These are phyloP conservation scores for Colletotrichum noveboracense DNA, from an alignment of 2,329 filamentous ascomycete genomes.

Conservation along the genomic window DNA sequence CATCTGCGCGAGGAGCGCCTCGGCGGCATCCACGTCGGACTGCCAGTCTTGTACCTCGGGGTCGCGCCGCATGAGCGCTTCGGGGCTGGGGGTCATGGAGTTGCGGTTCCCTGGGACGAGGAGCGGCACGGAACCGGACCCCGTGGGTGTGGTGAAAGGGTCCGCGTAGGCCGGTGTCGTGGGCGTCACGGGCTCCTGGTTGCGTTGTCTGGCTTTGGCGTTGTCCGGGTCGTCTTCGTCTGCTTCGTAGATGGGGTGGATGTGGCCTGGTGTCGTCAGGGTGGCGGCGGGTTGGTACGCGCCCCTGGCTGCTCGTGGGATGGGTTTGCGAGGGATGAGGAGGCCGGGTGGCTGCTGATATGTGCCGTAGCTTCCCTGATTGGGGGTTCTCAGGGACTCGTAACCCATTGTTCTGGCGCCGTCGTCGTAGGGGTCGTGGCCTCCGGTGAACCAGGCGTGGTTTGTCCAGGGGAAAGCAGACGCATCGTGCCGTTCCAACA, in stretches of 20 bases:
- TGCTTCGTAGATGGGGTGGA: constrained; percentile 65
- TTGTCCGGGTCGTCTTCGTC: constrained; percentile 55
- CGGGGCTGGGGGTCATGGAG: constrained; percentile 45
- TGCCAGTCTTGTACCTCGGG: constrained; percentile 65
- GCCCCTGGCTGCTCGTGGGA: constrained; percentile 25
- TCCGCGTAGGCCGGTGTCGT: constrained; percentile 47
- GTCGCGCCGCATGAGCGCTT: constrained; percentile 41
- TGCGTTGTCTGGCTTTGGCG: background rate
- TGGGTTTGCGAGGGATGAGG: constrained; percentile 38
- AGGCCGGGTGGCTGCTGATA: constrained; percentile 21
- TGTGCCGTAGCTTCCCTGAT: constrained; percentile 26
- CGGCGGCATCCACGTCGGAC: constrained; percentile 58
- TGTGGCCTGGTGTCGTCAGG: constrained; percentile 39
- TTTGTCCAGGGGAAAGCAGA: constrained; percentile 34
- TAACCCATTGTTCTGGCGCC: constrained; percentile 52
- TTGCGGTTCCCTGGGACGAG: constrained; percentile 36
- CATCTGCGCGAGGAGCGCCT: constrained; percentile 55
- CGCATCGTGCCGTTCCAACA: constrained; percentile 46
- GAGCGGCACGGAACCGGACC: constrained; percentile 17
- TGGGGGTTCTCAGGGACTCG: constrained; percentile 48
- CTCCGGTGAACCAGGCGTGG: constrained; percentile 50
- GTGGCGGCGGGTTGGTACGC: constrained; percentile 22
- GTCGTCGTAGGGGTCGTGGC: constrained; percentile 45
- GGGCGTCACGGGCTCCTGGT: constrained; percentile 33
- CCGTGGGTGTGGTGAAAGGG: constrained; percentile 54